Percentiles rank a stretch among this genome's conserved stretches.
phyloP scores from a whole-genome alignment of 108 stramenopile genomes.

The Cyclotella sp. region DNA sequence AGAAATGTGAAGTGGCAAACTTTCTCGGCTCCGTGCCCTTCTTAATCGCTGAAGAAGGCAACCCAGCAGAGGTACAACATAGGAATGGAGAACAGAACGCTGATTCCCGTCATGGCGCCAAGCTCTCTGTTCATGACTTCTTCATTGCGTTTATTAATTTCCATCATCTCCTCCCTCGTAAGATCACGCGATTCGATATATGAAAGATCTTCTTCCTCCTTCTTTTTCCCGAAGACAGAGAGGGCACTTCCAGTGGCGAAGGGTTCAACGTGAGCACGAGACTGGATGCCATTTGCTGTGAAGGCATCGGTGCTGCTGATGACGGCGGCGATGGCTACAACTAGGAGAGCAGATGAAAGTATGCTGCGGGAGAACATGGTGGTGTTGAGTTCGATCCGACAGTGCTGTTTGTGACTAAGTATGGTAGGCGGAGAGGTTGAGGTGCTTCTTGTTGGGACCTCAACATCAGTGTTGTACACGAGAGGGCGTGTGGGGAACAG shows the following conservation, averaged over 20 bases:
- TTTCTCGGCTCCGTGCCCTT: neutral
- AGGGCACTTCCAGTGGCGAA: slow-evolving; percentile 24
- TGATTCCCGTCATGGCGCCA: slow-evolving; percentile 74
- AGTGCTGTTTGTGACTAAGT: neutral
- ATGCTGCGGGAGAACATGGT: neutral
- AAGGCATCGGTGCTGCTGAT: slow-evolving; percentile 36
- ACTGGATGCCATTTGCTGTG: slow-evolving; percentile 38
- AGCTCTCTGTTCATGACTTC: slow-evolving; percentile 89
- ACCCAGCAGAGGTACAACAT: slow-evolving; percentile 91
- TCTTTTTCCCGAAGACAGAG: slow-evolving; percentile 60
- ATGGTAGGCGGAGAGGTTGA: neutral
- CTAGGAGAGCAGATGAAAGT: neutral
- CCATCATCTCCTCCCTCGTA: slow-evolving; percentile 86
- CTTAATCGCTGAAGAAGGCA: slow-evolving; percentile 81
- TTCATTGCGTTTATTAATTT: slow-evolving; percentile 69
- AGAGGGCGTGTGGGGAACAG: too few relatives aligned
- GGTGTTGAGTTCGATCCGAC: neutral
- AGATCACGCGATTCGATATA: slow-evolving; percentile 81
- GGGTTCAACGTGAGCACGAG: slow-evolving; percentile 12
- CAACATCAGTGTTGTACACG: too few relatives aligned
- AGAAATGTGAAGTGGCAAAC: too few relatives aligned
- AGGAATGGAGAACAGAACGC: slow-evolving; percentile 74
- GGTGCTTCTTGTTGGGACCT: too few relatives aligned
- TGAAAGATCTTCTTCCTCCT: slow-evolving; percentile 72
- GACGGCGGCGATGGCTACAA: slow-evolving; percentile 18